phyloP scores from a whole-genome alignment of 768 basidiomycete species.

The Suillus fuscotomentosus region DNA sequence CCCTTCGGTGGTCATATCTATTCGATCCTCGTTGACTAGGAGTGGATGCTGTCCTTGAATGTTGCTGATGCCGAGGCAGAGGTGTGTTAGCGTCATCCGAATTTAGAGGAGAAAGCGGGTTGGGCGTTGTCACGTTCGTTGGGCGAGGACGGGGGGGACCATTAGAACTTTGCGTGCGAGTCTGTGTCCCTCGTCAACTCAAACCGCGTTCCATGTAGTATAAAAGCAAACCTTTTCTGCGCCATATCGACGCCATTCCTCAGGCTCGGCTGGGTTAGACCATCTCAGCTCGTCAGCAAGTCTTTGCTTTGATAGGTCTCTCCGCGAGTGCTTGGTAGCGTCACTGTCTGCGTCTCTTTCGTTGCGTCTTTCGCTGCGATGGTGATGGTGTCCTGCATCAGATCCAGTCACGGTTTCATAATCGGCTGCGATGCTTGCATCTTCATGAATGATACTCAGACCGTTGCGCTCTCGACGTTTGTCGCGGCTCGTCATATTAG shows the following conservation, averaged over 20 bases:
- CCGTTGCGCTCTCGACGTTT: slow-evolving; percentile 23
- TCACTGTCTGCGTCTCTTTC: slow-evolving; percentile 16
- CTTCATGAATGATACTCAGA: slow-evolving; percentile 32
- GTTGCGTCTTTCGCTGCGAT: slow-evolving; percentile 4
- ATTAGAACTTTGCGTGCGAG: slow-evolving; percentile 14
- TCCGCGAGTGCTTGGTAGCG: slow-evolving; percentile 14
- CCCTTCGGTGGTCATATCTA: slow-evolving; percentile 17
- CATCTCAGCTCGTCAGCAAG: slow-evolving; percentile 36
- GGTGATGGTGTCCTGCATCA: slow-evolving; percentile 12
- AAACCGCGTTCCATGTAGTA: neutral
- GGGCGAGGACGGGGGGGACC: slow-evolving; percentile 19
- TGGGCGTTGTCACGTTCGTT: slow-evolving; percentile 20
- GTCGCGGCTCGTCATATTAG: slow-evolving; percentile 5
- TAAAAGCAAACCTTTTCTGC: slow-evolving; percentile 17
- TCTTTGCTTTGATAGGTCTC: slow-evolving; percentile 24
- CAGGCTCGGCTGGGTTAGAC: slow-evolving; percentile 30
- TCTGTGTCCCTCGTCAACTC: slow-evolving; percentile 12
- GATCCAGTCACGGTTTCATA: slow-evolving; percentile 22
- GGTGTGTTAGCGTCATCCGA: slow-evolving; percentile 10
- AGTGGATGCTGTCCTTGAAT: slow-evolving; percentile 16
- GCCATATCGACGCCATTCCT: slow-evolving; percentile 30
- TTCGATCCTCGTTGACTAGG: slow-evolving; percentile 9
- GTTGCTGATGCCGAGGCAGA: slow-evolving; percentile 25
- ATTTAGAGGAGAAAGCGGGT: slow-evolving; percentile 26
- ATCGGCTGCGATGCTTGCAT: slow-evolving; percentile 23